Conservation (phyloP, 108 stramenopile species). For the Skeletonema potamos region DNA sequence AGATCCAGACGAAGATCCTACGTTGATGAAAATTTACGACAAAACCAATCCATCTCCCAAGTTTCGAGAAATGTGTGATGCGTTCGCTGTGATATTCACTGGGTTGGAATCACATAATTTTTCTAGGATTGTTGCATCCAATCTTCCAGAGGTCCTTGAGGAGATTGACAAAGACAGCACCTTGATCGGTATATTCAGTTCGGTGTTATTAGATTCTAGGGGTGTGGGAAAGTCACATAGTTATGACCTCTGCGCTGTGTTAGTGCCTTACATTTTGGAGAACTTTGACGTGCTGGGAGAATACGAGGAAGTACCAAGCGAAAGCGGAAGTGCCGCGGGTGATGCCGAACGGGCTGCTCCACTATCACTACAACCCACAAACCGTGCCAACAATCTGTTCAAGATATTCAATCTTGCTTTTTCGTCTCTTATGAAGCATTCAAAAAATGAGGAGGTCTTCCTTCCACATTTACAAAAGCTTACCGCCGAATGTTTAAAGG, state of each 20-base stretch:
- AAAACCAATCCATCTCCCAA: constrained; percentile 14
- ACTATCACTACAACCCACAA: constrained; percentile 2
- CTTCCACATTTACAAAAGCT: constrained; percentile 82
- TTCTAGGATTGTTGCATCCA: constrained; percentile 63
- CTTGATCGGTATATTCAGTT: constrained; percentile 79
- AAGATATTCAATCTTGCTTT: constrained; percentile 74
- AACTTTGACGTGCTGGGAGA: constrained; percentile 61
- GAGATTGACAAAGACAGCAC: constrained; percentile 74
- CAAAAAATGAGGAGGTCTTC: constrained; percentile 86
- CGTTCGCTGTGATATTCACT: constrained; percentile 90
- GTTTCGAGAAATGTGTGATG: constrained; percentile 63
- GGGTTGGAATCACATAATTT: constrained; percentile 81
- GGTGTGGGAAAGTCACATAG: constrained; percentile 51
- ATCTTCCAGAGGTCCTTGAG: constrained; percentile 74
- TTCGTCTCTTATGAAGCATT: constrained; percentile 80
- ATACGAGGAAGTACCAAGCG: constrained; percentile 5
- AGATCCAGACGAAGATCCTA: constrained; percentile 12
- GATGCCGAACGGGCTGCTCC: not conserved
- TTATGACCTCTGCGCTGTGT: constrained; percentile 75
- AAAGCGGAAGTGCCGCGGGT: not conserved
- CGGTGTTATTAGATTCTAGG: constrained; percentile 66
- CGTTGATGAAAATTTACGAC: not conserved
- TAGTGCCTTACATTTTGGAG: constrained; percentile 75
- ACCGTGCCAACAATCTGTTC: constrained; percentile 39
- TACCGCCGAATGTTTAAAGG: constrained; percentile 64